Conservation (phyloP, 1,139 yeast species). For the Pneumocystis jirovecii region DNA sequence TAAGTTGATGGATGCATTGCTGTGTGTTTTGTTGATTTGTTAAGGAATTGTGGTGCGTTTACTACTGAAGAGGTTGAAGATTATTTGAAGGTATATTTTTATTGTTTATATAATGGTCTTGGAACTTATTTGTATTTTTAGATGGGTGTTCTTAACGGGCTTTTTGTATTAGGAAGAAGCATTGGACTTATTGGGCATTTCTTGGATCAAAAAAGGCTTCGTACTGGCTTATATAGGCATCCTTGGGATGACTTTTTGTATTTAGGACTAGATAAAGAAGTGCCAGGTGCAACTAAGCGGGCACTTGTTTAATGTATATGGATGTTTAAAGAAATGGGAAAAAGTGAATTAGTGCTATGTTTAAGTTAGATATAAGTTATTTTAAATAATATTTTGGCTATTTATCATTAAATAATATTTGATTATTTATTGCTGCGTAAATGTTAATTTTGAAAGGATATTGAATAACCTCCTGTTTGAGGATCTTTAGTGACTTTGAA, state of each 20-base stretch:
- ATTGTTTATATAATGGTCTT: not conserved
- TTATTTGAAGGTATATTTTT: constrained; percentile 21
- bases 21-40: constrained; percentile 31
- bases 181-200: constrained; percentile 35
- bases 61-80: constrained; percentile 32
- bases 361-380: not conserved
- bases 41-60: constrained; percentile 33
- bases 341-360: not conserved
- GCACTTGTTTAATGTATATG: not conserved
- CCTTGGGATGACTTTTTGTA: constrained; percentile 37
- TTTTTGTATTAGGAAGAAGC: constrained; percentile 33
- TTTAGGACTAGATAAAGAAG: constrained; percentile 13
- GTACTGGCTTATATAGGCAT: constrained; percentile 34
- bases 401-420: not conserved
- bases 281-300: not conserved
- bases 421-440: not conserved
- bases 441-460: not conserved
- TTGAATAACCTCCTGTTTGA: not conserved
- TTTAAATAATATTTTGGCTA: not conserved
- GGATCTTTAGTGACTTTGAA: not conserved
- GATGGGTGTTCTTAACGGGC: constrained; percentile 35
- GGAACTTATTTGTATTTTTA: constrained; percentile 3
- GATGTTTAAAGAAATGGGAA: not conserved
- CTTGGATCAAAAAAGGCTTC: constrained; percentile 34
- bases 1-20: constrained; percentile 36